These are phyloP conservation scores for Penicillium sp. DNA, from an alignment of 2,329 filamentous ascomycete genomes.

Conservation along the genomic window DNA sequence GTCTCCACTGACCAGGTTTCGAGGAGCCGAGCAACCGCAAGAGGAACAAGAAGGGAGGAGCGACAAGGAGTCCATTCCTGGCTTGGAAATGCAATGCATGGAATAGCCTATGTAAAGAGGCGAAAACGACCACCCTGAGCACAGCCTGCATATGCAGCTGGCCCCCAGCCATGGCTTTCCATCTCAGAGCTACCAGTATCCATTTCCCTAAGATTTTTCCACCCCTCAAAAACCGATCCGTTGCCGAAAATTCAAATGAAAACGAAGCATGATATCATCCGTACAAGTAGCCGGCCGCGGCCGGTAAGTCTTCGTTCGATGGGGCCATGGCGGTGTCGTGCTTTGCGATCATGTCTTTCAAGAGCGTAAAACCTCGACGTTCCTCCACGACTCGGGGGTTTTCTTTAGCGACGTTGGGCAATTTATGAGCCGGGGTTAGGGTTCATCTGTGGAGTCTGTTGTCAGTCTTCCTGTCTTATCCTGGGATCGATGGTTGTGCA, in stretches of 20 bases:
- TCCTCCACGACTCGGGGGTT: constrained; percentile 22
- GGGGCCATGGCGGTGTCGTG: constrained; percentile 21
- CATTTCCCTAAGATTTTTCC: constrained; percentile 18
- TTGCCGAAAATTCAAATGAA: constrained; percentile 29
- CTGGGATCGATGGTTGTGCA: not conserved
- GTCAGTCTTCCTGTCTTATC: constrained; percentile 16
- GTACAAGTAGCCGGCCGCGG: constrained; percentile 29
- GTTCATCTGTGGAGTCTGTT: constrained; percentile 65
- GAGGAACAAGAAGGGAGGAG: not conserved
- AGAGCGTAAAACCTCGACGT: constrained; percentile 23
- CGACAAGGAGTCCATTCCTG: constrained; percentile 16
- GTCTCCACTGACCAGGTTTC: not conserved
- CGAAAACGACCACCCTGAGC: constrained; percentile 19
- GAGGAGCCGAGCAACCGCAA: not conserved
- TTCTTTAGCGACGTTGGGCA: constrained; percentile 22
- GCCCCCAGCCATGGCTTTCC: constrained; percentile 20
- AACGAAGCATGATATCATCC: constrained; percentile 31
- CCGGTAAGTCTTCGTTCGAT: constrained; percentile 28
- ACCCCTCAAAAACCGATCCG: constrained; percentile 22
- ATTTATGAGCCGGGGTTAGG: constrained; percentile 73
- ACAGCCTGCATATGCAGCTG: constrained; percentile 14
- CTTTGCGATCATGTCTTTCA: constrained; percentile 21
- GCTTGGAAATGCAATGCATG: constrained; percentile 28
- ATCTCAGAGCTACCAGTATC: constrained; percentile 22
- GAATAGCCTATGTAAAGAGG: constrained; percentile 27